Base-by-base conservation (phyloP, 2,329 filamentous ascomycete species). In the Pseudogymnoascus sp. region DNA sequence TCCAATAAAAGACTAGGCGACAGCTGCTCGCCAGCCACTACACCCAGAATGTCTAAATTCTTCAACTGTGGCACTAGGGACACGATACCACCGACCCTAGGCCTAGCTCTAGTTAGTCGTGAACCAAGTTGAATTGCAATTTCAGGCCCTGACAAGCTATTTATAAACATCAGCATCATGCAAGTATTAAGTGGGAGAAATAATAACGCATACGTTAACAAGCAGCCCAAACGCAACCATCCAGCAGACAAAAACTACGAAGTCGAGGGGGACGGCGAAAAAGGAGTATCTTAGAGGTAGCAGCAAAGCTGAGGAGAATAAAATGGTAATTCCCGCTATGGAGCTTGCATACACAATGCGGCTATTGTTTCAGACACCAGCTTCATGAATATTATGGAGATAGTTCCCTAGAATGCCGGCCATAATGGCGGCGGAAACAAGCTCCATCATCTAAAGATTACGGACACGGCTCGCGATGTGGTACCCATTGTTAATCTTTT, bases 201-300 rank as follows among this genome's bases (percentile, higher is more conserved):
- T n/a, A 43, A n/a, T 41, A 23, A 12, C 12, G 43, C 60, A n/a
- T 43, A 61, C 60, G 21, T 61, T 61, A 14, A 25, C 35, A 18
- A 45, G 16, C 6, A 61, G 14, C 11, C 60, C 60, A 31, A 61
- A 61, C 5, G 38, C 60, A 61, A 61, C 60, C 60, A 61, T 61
- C 60, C 38, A 61, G 23, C 35, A 49, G 6, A 45, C 33, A n/a
- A 61, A 61, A 23, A 61, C 11, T 6, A n/a, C 23, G 18, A 61
- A 61, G 35, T 61, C 60, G 4, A 61, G 7, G 37, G 35, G 23
- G 16, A 61, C 52, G 37, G 18, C 12, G 16, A 21, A 52, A 25
- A 61, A 61, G 14, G 60, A 49, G 60, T 52, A 52, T 18, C 28
- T 61, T 25, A 61, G 40, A n/a, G 37, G 60, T 45, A 18, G 35